Percentiles rank a stretch among this genome's conserved stretches.
These are phyloP conservation scores for cucumber (Cucumis sativus) DNA, from an alignment of 306 rosid species.

Conservation along the genomic window DNA sequence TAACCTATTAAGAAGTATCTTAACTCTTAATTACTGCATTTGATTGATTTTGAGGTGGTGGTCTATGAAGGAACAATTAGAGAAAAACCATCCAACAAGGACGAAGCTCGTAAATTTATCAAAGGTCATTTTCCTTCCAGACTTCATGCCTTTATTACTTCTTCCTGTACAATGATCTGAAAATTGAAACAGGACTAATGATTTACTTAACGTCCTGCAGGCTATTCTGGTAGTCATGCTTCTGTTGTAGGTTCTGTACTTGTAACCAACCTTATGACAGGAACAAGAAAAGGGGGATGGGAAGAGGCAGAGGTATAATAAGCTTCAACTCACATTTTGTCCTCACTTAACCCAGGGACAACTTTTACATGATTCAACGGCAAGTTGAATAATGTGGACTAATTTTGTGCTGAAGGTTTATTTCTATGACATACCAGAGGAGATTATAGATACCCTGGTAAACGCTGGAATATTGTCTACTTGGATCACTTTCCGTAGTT, in stretches of 20 bases:
- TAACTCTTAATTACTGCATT: constrained; percentile 4
- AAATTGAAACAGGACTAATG: neutral
- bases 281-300: constrained; percentile 73
- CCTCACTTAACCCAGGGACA: neutral
- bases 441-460: constrained; percentile 70
- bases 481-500: constrained; percentile 8
- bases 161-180: neutral
- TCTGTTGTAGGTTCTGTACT: constrained; percentile 79
- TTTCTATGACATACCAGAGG: constrained; percentile 75
- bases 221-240: constrained; percentile 81
- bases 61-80: constrained; percentile 63
- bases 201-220: constrained; percentile 28
- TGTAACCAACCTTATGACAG: constrained; percentile 68
- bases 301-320: constrained; percentile 68
- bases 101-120: constrained; percentile 77
- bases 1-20: constrained; percentile 7
- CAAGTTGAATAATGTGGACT: neutral
- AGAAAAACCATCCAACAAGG: constrained; percentile 72
- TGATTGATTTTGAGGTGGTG: constrained; percentile 60
- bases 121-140: constrained; percentile 38
- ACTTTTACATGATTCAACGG: neutral
- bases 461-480: constrained; percentile 2
- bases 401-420: constrained; percentile 39
- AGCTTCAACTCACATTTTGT: neutral
- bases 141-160: neutral